These are phyloP conservation scores for Hymenoscyphus fraxineus DNA, from an alignment of 2,329 filamentous ascomycete species.

Conservation along the genomic window DNA sequence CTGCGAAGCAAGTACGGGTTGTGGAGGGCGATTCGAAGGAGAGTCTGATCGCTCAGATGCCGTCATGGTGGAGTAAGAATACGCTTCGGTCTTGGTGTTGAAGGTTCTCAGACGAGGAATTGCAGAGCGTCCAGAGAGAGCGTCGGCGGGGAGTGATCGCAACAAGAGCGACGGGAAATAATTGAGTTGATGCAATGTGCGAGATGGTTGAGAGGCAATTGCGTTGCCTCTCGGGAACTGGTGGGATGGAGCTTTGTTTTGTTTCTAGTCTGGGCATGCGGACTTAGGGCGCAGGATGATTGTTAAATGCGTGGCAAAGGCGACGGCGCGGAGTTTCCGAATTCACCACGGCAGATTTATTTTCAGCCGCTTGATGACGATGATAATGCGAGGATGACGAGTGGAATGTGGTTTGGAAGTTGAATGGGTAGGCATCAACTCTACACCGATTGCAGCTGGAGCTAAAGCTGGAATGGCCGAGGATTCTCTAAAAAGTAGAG, in stretches of 20 bases:
- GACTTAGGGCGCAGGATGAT: conserved; percentile 22
- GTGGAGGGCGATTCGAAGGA: conserved; percentile 39
- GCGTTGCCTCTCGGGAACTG: conserved; percentile 23
- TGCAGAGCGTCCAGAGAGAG: conserved; percentile 28
- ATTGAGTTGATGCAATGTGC: conserved; percentile 36
- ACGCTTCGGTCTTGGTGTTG: conserved; percentile 22
- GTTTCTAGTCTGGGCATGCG: conserved; percentile 14
- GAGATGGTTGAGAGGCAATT: conserved; percentile 25
- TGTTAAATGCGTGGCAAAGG: conserved; percentile 3
- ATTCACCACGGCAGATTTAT: not conserved
- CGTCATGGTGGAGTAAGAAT: conserved; percentile 31
- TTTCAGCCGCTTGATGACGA: conserved; percentile 12
- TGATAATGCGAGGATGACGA: too few relatives aligned
- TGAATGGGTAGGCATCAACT: too few relatives aligned
- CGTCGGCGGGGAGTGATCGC: conserved; percentile 31
- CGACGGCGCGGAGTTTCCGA: not conserved
- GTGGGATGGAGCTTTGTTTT: conserved; percentile 9
- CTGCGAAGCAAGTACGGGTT: conserved; percentile 46
- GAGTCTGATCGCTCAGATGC: conserved; percentile 28
- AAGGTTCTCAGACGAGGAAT: conserved; percentile 27
- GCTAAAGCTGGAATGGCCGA: not conserved
- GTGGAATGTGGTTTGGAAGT: too few relatives aligned
- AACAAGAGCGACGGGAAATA: conserved; percentile 33
- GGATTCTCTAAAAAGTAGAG: not conserved
- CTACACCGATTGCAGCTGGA: not conserved